These are phyloP conservation scores for Circinella minor DNA, from an alignment of 371 early-diverging fungal species.

Conservation along the genomic window DNA sequence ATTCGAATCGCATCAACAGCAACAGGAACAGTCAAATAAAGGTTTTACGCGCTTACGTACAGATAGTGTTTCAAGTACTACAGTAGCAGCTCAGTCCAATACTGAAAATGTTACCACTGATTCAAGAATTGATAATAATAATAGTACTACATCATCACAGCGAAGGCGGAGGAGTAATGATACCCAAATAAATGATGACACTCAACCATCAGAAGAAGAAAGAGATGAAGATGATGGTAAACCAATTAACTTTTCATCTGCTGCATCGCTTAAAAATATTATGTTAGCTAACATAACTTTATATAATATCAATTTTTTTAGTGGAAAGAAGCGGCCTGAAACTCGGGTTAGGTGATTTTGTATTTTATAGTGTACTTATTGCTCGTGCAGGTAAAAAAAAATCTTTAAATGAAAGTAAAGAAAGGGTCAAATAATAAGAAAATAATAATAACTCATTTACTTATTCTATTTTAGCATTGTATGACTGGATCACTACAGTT, in stretches of 20 bases:
- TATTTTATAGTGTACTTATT: slow-evolving; percentile 86
- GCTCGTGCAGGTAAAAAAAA: slow-evolving; percentile 70
- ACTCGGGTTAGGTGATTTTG: slow-evolving; percentile 89
- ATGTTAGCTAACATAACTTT: neutral
- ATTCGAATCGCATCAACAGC: neutral
- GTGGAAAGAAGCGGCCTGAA: slow-evolving; percentile 75
- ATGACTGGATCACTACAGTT: slow-evolving; percentile 88
- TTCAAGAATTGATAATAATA: neutral
- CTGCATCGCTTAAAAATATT: too few species aligned
- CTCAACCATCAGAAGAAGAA: slow-evolving; percentile 8
- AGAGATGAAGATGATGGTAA: slow-evolving; percentile 61
- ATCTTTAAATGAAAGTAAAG: neutral
- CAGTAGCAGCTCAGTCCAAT: slow-evolving; percentile 4
- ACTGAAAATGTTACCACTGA: slow-evolving; percentile 7
- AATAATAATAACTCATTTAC: neutral
- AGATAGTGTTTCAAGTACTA: slow-evolving; percentile 13
- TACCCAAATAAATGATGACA: neutral
- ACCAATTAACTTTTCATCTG: neutral
- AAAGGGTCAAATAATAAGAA: neutral
- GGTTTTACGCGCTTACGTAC: slow-evolving; percentile 35
- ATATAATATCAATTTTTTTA: slow-evolving; percentile 15
- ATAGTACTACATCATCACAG: neutral
- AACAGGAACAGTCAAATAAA: too few species aligned
- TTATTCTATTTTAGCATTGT: slow-evolving; percentile 58
- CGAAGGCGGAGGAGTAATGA: slow-evolving; percentile 2